phyloP scores from a whole-genome alignment of 2,329 filamentous ascomycete species.

The Calonectria hawksworthii region DNA sequence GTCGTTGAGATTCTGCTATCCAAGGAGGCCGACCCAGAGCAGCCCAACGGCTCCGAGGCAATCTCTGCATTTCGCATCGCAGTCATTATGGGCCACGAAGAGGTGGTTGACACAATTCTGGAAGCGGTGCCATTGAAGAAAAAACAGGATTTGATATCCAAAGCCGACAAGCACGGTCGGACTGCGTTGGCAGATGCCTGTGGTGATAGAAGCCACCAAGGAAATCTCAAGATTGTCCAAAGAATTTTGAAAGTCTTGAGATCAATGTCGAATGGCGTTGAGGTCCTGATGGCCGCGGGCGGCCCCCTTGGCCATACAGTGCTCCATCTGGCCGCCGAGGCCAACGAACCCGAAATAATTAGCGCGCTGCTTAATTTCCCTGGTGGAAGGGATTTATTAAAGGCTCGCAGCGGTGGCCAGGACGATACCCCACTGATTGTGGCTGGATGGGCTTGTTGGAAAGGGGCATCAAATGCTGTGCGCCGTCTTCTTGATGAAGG shows the following conservation, averaged over 20 bases:
- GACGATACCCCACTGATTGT: background rate
- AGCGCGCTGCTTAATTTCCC: background rate
- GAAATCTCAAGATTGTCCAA: background rate
- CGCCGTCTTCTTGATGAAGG: background rate
- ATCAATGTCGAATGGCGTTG: background rate
- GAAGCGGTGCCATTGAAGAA: background rate
- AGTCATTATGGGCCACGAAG: background rate
- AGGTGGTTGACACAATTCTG: background rate
- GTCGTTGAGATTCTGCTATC: background rate
- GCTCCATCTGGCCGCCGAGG: background rate
- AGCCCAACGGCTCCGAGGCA: background rate
- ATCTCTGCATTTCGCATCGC: background rate
- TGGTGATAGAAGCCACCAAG: background rate
- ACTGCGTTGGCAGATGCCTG: background rate
- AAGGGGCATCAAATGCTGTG: background rate
- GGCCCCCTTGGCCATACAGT: background rate
- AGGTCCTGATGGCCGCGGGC: background rate
- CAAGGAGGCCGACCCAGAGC: background rate
- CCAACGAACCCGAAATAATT: constrained; percentile 11
- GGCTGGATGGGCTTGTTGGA: constrained; percentile 5
- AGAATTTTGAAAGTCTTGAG: background rate
- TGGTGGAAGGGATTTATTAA: background rate
- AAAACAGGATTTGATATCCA: background rate
- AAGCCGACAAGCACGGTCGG: background rate
- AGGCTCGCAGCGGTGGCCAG: background rate